Base-by-base conservation (phyloP, 768 basidiomycete species). In the Leucocoprinus leucothites region DNA sequence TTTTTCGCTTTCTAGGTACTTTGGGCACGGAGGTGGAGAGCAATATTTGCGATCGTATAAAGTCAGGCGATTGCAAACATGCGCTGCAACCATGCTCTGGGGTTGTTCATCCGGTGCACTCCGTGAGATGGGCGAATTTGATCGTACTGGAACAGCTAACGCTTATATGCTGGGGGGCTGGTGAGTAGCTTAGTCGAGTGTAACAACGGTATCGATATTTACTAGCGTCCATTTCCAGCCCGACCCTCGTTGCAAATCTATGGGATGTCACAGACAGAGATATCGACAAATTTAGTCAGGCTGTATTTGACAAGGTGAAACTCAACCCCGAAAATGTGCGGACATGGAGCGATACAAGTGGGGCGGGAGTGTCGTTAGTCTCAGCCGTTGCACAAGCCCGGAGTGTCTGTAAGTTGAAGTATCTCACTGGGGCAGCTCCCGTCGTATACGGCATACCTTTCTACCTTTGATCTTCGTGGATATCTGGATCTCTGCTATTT, bases 241-340 rank as follows among this genome's bases (percentile, higher is more conserved):
- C 97, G 16, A 89, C 94, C 1, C 77, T 98, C 28, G 84, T 98
- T 11, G 97, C 92, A 0, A 98, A 96, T 64, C 74, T 98, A 3
- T 99, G 97, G 97, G 97, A 98, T 64, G 97, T 98, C 7, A 98
- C 96, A 0, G 97, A 99, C 74, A 82, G 87, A 44, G 97, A 99
- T 65, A 96, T 98, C 63, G 96, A 99, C 75, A 90, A 90, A 61
- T 85, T 97, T 59, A 88, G 94, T 1, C 83, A 87, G 58, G 74
- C 86, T 0, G 94, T 97, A 14, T 87, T 97, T 62, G 84, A 86
- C 59, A 81, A 84, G 60, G 68, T 96, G 24, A 73, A 74, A 1
- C 72, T 98, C 52, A 31, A 47, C 57, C 58, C 55, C 21, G 58
- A 64, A 42, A 58, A 64, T 57, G 58, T 49, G 26, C 16, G 4